Percentiles rank a stretch among this genome's conserved stretches.
Evolutionary conservation across 2,329 filamentous ascomycete genomes (phyloP).

Genomic region (Colletotrichum viniferum): DNA sequence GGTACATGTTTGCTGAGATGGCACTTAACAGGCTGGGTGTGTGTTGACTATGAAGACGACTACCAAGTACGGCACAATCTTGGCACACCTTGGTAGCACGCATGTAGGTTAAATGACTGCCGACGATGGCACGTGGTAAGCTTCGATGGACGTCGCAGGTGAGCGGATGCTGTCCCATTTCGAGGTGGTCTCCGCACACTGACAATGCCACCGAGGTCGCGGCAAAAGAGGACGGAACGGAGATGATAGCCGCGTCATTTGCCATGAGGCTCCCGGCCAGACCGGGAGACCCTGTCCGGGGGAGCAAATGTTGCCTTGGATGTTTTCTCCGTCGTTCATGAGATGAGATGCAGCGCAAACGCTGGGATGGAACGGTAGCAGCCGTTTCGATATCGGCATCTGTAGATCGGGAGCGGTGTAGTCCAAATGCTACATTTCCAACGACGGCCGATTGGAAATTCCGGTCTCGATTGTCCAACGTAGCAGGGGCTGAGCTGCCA

Average conservation of each 20-base stretch:
- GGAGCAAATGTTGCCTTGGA: neutral
- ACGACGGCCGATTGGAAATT: neutral
- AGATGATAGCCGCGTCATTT: slow-evolving; percentile 9
- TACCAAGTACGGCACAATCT: neutral
- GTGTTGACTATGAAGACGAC: neutral
- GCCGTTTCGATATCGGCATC: neutral
- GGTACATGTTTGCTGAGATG: neutral
- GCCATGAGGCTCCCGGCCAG: neutral
- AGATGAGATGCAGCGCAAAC: neutral
- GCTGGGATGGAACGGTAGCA: slow-evolving; percentile 2
- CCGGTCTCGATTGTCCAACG: neutral
- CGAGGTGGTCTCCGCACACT: slow-evolving; percentile 1
- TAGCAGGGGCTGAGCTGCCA: neutral
- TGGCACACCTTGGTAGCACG: neutral
- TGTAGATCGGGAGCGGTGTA: neutral
- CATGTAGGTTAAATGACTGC: neutral
- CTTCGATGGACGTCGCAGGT: neutral
- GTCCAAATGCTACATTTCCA: neutral
- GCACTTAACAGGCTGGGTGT: neutral
- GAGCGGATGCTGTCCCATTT: neutral
- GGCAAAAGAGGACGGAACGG: neutral
- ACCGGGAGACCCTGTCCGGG: neutral
- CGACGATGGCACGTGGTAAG: neutral
- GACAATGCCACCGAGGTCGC: neutral
- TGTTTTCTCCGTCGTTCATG: neutral